These are phyloP conservation scores for Crithidia brevicula DNA, from an alignment of 208 protist genomes.

Conservation along the genomic window DNA sequence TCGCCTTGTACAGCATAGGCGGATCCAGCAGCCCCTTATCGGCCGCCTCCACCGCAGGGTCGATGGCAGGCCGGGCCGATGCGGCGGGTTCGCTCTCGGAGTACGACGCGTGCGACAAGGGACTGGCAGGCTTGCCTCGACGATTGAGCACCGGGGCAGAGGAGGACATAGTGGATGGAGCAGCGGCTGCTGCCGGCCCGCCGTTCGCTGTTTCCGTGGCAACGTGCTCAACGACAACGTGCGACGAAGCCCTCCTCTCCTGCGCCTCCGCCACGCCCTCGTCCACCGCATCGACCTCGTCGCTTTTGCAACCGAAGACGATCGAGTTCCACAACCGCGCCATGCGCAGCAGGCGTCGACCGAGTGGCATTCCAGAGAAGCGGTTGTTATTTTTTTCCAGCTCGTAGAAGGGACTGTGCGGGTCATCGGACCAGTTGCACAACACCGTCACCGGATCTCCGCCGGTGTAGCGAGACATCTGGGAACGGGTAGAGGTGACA, in stretches of 20 bases:
- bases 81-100: not conserved
- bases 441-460: constrained; percentile 72
- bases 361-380: constrained; percentile 14
- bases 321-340: constrained; percentile 12
- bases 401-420: constrained; percentile 18
- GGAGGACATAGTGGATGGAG: not conserved
- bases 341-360: not conserved
- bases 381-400: constrained; percentile 26
- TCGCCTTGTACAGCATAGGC: constrained; percentile 58
- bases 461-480: constrained; percentile 78
- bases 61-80: not conserved
- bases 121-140: not conserved
- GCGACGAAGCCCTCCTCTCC: not conserved
- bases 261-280: not conserved
- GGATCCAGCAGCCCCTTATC: constrained; percentile 25
- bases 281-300: not conserved
- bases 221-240: too few relatives aligned
- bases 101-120: not conserved
- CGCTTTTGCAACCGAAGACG: constrained; percentile 10
- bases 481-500: constrained; percentile 60
- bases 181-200: not conserved
- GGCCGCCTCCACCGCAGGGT: constrained; percentile 2
- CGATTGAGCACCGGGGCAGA: not conserved
- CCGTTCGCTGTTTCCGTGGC: not conserved
- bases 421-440: constrained; percentile 55